Evolutionary conservation across 2,329 filamentous ascomycete species (phyloP), one percentile per base, ranked within the genome.

Genomic region (Xylariaceae sp.): DNA sequence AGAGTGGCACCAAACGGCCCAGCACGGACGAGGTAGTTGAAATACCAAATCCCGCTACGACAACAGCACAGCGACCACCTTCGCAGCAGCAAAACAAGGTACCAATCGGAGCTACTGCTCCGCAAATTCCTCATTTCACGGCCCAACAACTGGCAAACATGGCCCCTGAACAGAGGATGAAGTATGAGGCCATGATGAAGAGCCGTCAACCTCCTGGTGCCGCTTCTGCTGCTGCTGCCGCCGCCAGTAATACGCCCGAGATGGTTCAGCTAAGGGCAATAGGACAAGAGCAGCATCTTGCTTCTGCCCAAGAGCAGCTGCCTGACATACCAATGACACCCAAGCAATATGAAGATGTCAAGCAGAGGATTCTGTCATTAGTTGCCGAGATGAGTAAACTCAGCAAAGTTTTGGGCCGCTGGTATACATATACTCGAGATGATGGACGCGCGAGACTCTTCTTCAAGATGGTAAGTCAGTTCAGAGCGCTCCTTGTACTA

Each of bases 401-500:
- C 17, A 73, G 72, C 16, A 73, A 71, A 50, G 67, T 69, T 1
- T 61, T 82, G 4, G 68, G 65, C 28, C 73, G 67, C 18, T 82
- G 78, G 78, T 82, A 78, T 54, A 60, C 64, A 3, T 60, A 75
- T 17, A 77, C 75, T 1, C 70, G 68, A 14, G 78, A 83, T 51
- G 79, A 83, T 48, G 61, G 58, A 11, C 73, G 78, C 36, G 75
- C 77, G 5, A 75, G 69, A 57, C 71, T 74, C 67, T 82, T 80
- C 56, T 80, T 82, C 69, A 74, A 73, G 60, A 72, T 71, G 55
- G 79, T 82, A 70, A 72, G 78, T 73, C 44, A 17, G 38, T 28
- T 36, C 4, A 22, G 13, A 18, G 22, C 33, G 14, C 45, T 1
- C 47, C 18, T 48, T n/a, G 31, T 19, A 40, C n/a, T 34, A 39